Base-by-base conservation (phyloP, 495 filamentous ascomycete genomes). In the Daldinia childiae region DNA sequence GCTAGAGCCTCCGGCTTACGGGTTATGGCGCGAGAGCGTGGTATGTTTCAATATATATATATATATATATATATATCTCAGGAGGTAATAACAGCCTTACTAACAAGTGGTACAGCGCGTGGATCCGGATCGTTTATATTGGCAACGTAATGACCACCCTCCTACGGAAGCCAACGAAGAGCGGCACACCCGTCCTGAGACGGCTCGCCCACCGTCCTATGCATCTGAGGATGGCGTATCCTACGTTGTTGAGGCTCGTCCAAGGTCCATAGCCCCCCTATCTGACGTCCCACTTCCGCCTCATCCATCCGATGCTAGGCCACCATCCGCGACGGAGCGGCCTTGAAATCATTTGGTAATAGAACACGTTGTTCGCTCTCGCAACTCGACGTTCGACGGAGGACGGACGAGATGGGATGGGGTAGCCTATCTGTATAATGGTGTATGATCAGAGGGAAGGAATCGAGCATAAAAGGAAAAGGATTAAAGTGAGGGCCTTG, bases 1-100 rank as follows among this genome's bases (percentile, higher is more conserved):
- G 76, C 64, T 84, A 32, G 90, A 92, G 15, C 93, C 93, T 34
- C 93, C 93, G 15, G 92, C 93, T n/a, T 97, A 97, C 79, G 93
- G 93, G 2, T 76, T 92, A 9, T 97, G 93, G 93, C 82, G 92
- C 65, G 87, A 88, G 77, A 92, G 90, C 77, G 91, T 95, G 81
- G 91, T 93, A 87, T 78, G 90, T 89, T 55, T 21, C 4, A n/a
- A 48, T 51, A 17, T 26, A 2, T 34, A 27, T 17, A 12, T 38
- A n/a, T n/a, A n/a, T n/a, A n/a, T n/a, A 48, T 51, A 17, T 26
- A 2, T 34, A 27, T 17, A 12, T 38, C 14, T 15, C 5, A 45
- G 38, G 4, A 56, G 32, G 58, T 15, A 38, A 14, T 9, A 29
- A 56, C 27, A 50, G 4, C n/a, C 64, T 43, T 57, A 11, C 65